Evolutionary conservation across 306 rosid species (phyloP).

Genomic region (Casuarina equisetifolia): DNA sequence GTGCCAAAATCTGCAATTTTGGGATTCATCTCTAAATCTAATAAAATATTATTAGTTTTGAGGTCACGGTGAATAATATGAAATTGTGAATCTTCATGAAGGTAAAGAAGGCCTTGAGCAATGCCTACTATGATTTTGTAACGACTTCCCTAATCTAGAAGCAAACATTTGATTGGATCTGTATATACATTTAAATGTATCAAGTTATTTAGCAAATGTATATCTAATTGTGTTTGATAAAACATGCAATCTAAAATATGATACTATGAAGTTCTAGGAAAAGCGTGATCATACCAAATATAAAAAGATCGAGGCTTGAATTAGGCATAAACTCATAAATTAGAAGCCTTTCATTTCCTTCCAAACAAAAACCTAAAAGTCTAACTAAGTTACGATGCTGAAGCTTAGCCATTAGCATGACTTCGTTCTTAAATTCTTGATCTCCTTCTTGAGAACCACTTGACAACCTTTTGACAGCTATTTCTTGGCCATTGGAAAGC

Average conservation of each 20-base stretch:
- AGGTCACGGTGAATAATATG: not conserved
- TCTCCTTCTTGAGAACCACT: not conserved
- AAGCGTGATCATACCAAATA: not conserved
- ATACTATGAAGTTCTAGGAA: not conserved
- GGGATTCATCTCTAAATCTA: not conserved
- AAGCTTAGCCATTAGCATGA: not conserved
- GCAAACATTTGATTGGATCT: not conserved
- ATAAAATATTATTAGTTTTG: not conserved
- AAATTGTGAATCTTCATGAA: not conserved
- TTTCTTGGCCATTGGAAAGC: not conserved
- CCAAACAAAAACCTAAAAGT: not conserved
- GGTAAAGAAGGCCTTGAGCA: not conserved
- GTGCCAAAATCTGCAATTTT: not conserved
- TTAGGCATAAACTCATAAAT: not conserved
- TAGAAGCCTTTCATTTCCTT: conserved; percentile 5
- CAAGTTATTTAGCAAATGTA: too few relatives aligned
- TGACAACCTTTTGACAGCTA: not conserved
- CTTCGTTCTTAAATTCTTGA: not conserved
- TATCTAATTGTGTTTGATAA: not conserved
- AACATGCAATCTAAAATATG: not conserved
- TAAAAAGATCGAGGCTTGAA: not conserved
- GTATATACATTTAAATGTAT: not conserved
- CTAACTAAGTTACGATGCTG: not conserved
- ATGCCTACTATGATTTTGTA: not conserved
- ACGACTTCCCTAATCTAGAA: not conserved